Conservation (phyloP, 257 asterid genomes). For the Lavandula angustifolia region DNA sequence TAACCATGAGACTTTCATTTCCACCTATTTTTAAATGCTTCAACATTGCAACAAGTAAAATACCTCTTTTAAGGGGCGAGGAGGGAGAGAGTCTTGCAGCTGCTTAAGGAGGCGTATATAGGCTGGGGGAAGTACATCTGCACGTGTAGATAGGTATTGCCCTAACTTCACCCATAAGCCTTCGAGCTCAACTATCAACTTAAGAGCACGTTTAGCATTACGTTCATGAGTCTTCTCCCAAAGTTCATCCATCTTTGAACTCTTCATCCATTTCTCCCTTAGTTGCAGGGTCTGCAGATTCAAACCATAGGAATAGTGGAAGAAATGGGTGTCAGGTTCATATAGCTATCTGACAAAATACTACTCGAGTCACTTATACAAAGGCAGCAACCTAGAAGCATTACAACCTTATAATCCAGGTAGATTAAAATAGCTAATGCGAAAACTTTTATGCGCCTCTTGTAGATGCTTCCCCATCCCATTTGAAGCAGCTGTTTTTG, state of each 20-base stretch:
- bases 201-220: constrained; percentile 87
- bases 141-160: constrained; percentile 95
- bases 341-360: constrained; percentile 24
- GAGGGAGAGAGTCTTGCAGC: constrained; percentile 97
- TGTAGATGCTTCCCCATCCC: constrained; percentile 92
- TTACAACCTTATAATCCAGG: constrained; percentile 87
- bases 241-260: constrained; percentile 62
- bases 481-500: constrained; percentile 42
- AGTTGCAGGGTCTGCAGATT: constrained; percentile 69
- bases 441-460: constrained; percentile 85
- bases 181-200: constrained; percentile 75
- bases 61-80: constrained; percentile 90
- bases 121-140: constrained; percentile 98
- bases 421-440: constrained; percentile 75
- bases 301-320: constrained; percentile 18
- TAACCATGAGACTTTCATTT: constrained; percentile 16
- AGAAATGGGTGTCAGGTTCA: constrained; percentile 27
- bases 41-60: constrained; percentile 4
- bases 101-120: constrained; percentile 79
- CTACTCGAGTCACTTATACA: constrained; percentile 25
- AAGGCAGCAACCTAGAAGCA: constrained; percentile 22
- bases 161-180: constrained; percentile 99
- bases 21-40: constrained; percentile 8
- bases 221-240: constrained; percentile 97
- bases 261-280: constrained; percentile 78